Percentiles rank a stretch among this genome's conserved stretches.
These are phyloP conservation scores for Diversispora eburnea DNA, from an alignment of 192 early-diverging fungal species.

Conservation along the genomic window DNA sequence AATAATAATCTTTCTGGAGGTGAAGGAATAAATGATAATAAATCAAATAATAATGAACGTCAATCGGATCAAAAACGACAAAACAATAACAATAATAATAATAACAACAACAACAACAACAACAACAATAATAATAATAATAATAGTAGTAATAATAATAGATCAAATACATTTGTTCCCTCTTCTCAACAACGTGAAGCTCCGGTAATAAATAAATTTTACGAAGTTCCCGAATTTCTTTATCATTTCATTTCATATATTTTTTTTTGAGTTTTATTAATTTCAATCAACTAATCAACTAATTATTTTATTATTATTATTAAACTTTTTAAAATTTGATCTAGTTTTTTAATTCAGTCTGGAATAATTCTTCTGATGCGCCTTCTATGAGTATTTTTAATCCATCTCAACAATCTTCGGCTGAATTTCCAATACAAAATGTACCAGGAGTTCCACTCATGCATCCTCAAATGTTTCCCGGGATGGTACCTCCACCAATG, in stretches of 20 bases:
- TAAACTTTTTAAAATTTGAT: neutral
- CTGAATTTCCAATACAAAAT: conserved; percentile 10
- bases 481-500: conserved; percentile 8
- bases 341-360: conserved; percentile 16
- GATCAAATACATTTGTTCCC: neutral
- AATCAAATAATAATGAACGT: neutral
- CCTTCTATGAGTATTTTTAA: conserved; percentile 11
- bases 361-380: conserved; percentile 15
- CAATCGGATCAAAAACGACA: neutral
- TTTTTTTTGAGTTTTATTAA: neutral
- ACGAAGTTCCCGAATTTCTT: too few relatives aligned
- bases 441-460: conserved; percentile 4
- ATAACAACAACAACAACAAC: neutral
- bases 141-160: neutral
- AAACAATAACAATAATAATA: too few relatives aligned
- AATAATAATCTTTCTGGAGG: neutral
- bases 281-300: neutral
- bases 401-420: neutral
- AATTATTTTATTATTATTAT: neutral
- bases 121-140: too few relatives aligned
- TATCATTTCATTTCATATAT: too few relatives aligned
- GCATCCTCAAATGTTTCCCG: conserved; percentile 2
- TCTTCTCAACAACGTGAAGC: conserved; percentile 10
- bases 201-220: neutral
- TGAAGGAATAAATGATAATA: conserved; percentile 18